A percentile compares a stretch with the other conserved stretches of the same genome.
phyloP scores from a whole-genome alignment of 2,329 filamentous ascomycete species.

The Bipolaris victoriae region DNA sequence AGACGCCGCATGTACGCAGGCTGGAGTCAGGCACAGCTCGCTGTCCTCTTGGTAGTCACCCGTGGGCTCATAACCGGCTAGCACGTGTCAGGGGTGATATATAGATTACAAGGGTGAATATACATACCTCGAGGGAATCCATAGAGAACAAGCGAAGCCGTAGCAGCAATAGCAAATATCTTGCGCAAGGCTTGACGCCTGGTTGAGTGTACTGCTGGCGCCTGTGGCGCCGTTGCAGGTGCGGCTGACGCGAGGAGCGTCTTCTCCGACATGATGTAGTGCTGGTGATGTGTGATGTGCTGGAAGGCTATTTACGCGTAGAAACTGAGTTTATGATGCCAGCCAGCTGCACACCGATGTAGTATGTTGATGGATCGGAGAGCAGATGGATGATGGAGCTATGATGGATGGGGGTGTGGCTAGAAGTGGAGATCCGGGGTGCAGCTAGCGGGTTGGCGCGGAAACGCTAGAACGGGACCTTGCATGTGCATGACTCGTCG shows the following conservation, averaged over 20 bases:
- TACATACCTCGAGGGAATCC: slow-evolving; percentile 21
- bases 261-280: slow-evolving; percentile 32
- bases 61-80: slow-evolving; percentile 13
- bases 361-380: slow-evolving; percentile 10
- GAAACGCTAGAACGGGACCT: slow-evolving; percentile 20
- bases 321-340: slow-evolving; percentile 14
- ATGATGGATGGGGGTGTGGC: slow-evolving; percentile 22
- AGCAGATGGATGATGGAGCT: slow-evolving; percentile 16
- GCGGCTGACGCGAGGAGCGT: slow-evolving; percentile 24
- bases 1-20: slow-evolving; percentile 68
- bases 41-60: slow-evolving; percentile 13
- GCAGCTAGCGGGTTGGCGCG: slow-evolving; percentile 24
- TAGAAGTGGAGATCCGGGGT: slow-evolving; percentile 32
- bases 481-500: slow-evolving; percentile 19
- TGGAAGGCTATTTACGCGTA: not conserved
- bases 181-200: slow-evolving; percentile 22
- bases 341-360: slow-evolving; percentile 33
- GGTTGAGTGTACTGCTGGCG: slow-evolving; percentile 21
- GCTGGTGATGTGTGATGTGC: not conserved
- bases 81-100: slow-evolving; percentile 2
- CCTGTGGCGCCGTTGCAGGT: slow-evolving; percentile 16
- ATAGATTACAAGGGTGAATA: not conserved
- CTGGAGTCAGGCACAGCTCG: slow-evolving; percentile 60
- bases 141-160: slow-evolving; percentile 30
- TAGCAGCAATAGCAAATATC: slow-evolving; percentile 24